Percentiles rank a stretch among this genome's conserved stretches.
These are phyloP conservation scores for Calonectria leucothoes DNA, from an alignment of 2,329 filamentous ascomycete genomes.

Conservation along the genomic window DNA sequence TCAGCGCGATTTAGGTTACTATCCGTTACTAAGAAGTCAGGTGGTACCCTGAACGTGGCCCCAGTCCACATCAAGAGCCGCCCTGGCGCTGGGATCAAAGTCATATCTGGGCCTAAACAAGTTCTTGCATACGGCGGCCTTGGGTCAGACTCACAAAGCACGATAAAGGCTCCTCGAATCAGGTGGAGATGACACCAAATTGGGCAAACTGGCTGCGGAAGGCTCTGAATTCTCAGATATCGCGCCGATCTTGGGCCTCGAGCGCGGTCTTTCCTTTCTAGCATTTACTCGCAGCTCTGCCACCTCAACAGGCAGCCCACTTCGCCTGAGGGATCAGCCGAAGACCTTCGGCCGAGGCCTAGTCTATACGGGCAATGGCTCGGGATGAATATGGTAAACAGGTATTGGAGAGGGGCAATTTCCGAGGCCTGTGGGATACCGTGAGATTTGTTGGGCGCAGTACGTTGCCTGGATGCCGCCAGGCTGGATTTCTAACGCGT, in stretches of 20 bases:
- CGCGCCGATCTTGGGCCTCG: slow-evolving; percentile 37
- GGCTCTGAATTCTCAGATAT: slow-evolving; percentile 28
- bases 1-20: slow-evolving; percentile 39
- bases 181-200: slow-evolving; percentile 33
- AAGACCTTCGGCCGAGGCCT: slow-evolving; percentile 26
- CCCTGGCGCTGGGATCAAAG: slow-evolving; percentile 43
- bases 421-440: not conserved
- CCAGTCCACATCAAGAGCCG: slow-evolving; percentile 45
- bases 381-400: slow-evolving; percentile 17
- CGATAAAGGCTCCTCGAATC: slow-evolving; percentile 31
- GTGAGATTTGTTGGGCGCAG: not conserved
- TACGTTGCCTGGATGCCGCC: not conserved
- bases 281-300: slow-evolving; percentile 28
- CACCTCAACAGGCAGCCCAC: slow-evolving; percentile 35
- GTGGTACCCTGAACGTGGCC: slow-evolving; percentile 47
- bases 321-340: slow-evolving; percentile 32
- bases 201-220: slow-evolving; percentile 31
- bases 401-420: slow-evolving; percentile 2
- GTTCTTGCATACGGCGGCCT: slow-evolving; percentile 40
- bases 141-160: slow-evolving; percentile 34
- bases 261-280: slow-evolving; percentile 15
- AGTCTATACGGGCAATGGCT: slow-evolving; percentile 29
- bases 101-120: slow-evolving; percentile 38
- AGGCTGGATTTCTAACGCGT: slow-evolving; percentile 8
- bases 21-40: slow-evolving; percentile 41